A percentile compares a stretch with the other conserved stretches of the same genome.
Conservation (phyloP, 345 rosid species). For the Clarkia xantiana region DNA sequence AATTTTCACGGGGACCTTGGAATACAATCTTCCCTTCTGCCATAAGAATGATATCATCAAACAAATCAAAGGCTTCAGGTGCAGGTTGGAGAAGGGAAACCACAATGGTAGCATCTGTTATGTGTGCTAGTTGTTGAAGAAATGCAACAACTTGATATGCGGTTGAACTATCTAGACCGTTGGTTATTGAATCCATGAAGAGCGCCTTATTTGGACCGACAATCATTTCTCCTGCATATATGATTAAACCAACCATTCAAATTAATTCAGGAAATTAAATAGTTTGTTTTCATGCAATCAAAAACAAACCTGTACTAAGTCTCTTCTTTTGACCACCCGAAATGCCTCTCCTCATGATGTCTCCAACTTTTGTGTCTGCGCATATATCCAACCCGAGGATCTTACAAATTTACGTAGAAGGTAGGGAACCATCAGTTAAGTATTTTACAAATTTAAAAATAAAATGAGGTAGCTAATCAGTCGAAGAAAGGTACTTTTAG, state of each 20-base stretch:
- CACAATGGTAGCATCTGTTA: conserved; percentile 38
- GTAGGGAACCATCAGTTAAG: background rate
- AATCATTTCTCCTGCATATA: conserved; percentile 47
- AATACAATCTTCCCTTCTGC: conserved; percentile 48
- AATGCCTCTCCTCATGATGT: conserved; percentile 31
- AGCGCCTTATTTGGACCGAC: conserved; percentile 52
- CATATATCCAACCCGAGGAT: conserved; percentile 37
- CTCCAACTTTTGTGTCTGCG: conserved; percentile 33
- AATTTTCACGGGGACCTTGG: conserved; percentile 33
- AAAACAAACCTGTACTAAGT: conserved; percentile 27
- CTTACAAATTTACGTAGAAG: conserved; percentile 6
- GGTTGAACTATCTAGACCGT: conserved; percentile 59
- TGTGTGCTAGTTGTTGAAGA: conserved; percentile 44
- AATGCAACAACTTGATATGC: conserved; percentile 44
- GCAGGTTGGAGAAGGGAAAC: conserved; percentile 64
- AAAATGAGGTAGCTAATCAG: background rate
- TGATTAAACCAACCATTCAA: background rate
- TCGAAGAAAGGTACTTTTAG: conserved; percentile 17
- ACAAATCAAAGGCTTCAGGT: conserved; percentile 46
- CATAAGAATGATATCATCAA: conserved; percentile 48
- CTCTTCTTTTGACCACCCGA: conserved; percentile 45
- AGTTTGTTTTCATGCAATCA: no score
- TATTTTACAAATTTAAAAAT: background rate
- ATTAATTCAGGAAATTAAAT: no score
- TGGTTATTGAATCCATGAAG: conserved; percentile 62